Base-by-base conservation (phyloP, 129 eudicot genomes). In the Deinandra increscens region DNA sequence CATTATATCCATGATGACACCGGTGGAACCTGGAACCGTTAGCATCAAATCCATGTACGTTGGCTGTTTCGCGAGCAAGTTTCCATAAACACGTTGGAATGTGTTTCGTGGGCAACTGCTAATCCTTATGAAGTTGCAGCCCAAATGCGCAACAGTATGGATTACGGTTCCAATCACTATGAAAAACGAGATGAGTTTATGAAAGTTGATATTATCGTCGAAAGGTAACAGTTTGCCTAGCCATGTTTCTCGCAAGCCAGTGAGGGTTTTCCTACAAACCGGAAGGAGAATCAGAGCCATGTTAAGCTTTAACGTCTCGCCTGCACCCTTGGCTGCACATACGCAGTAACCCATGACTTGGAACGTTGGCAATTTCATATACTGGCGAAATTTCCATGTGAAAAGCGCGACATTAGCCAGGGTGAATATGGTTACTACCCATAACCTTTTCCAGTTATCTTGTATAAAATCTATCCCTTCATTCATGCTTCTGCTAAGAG, bases 361-460 rank as follows among this genome's bases (percentile, higher is more conserved):
- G 19, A 87, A 87, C 9, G 81, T 67, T 12, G 77, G 80, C 60
- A 70, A 36, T 20, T 50, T 53, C 48, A 18, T 36, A 26, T 74
- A 87, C 5, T 85, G 73, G 12, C 31, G 34, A 48, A 85, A 85
- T 56, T 89, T 94, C 91, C 89, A 94, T 4, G 41, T 50, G 48
- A 90, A 89, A 60, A 94, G 91, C 3, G 60, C 6, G 15, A 76
- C 9, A 66, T 94, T 94, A 39, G 80, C 43, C 59, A 44, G n/a
- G 39, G 81, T 6, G 84, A 96, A 85, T 15, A 82, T 1, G 0
- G 71, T 44, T 9, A 90, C 55, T 8, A 89, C 83, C 84, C 88
- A 89, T 23, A 94, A 69, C 62, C 85, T 78, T 68, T 77, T 90
- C 97, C 99, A 85, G 78, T 94, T 89, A 9, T 94, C 97, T 12